phyloP scores from a whole-genome alignment of 2,329 filamentous ascomycete species.

The Epichloe hybrida region DNA sequence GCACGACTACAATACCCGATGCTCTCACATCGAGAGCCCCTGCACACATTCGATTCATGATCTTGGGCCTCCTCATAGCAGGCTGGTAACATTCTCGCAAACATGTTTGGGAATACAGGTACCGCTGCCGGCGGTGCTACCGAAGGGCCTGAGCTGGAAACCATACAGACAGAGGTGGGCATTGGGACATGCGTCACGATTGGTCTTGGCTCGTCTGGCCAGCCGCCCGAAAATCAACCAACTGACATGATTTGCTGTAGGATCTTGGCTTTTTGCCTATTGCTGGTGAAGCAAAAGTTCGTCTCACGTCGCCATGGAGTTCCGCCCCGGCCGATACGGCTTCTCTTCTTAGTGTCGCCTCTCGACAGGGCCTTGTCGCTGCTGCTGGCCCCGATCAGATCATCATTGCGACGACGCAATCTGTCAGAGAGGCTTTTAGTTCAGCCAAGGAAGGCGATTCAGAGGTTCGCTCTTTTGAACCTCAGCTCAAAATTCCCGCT shows the following conservation, averaged over 20 bases:
- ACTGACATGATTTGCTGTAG: constrained; percentile 22
- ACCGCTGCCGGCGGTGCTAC: constrained; percentile 27
- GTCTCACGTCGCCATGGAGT: constrained; percentile 68
- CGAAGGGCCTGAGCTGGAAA: constrained; percentile 53
- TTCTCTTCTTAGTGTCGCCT: constrained; percentile 74
- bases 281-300: constrained; percentile 69
- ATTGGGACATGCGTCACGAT: neutral
- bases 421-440: constrained; percentile 63
- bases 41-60: constrained; percentile 11
- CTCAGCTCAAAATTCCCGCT: constrained; percentile 60
- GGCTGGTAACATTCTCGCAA: constrained; percentile 24
- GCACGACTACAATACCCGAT: neutral
- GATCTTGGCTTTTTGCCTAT: constrained; percentile 70
- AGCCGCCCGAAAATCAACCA: neutral
- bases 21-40: neutral
- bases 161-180: constrained; percentile 69
- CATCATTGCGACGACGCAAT: constrained; percentile 61
- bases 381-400: constrained; percentile 75
- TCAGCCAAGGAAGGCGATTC: constrained; percentile 43
- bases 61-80: constrained; percentile 12
- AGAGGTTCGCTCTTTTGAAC: constrained; percentile 56
- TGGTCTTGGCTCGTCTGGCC: neutral
- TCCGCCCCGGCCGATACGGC: constrained; percentile 61
- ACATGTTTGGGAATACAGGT: constrained; percentile 45
- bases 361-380: constrained; percentile 66